Conservation (phyloP, 805 yeast genomes). For the Cyberlindnera nakhonratchasimensis region DNA sequence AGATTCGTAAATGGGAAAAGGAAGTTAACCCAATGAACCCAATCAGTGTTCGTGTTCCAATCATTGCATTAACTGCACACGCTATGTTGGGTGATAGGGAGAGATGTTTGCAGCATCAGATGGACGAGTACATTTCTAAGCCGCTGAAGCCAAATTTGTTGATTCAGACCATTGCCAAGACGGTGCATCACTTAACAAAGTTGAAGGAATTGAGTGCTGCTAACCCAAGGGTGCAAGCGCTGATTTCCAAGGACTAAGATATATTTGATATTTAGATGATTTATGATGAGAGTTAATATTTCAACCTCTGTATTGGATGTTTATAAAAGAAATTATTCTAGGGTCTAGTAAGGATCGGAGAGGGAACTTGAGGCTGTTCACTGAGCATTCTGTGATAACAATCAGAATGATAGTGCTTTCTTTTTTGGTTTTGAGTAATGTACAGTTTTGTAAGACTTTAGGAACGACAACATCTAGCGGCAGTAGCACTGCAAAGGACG, state of each 20-base stretch:
- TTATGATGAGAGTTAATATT: too few species aligned
- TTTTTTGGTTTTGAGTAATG: too few species aligned
- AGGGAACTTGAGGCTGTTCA: too few species aligned
- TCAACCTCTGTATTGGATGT: too few species aligned
- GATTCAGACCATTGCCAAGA: conserved; percentile 80
- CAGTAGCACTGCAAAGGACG: too few species aligned
- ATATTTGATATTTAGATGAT: not conserved
- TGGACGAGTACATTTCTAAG: conserved; percentile 88
- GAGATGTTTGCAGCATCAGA: conserved; percentile 78
- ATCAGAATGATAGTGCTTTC: too few species aligned
- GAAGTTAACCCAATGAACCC: conserved; percentile 68
- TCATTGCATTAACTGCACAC: conserved; percentile 86
- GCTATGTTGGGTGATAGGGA: conserved; percentile 93
- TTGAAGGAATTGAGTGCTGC: conserved; percentile 41
- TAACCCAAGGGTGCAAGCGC: conserved; percentile 19
- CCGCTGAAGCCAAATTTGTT: conserved; percentile 80
- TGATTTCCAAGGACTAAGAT: conserved; percentile 4
- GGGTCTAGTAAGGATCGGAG: too few species aligned
- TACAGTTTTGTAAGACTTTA: too few species aligned
- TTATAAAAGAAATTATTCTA: too few species aligned
- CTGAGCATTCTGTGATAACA: too few species aligned
- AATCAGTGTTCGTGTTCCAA: conserved; percentile 73
- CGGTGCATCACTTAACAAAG: conserved; percentile 67
- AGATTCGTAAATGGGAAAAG: conserved; percentile 83
- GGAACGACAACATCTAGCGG: too few species aligned